These are phyloP conservation scores for Thelephora aurantiotincta DNA, from an alignment of 768 basidiomycete genomes.

Conservation along the genomic window DNA sequence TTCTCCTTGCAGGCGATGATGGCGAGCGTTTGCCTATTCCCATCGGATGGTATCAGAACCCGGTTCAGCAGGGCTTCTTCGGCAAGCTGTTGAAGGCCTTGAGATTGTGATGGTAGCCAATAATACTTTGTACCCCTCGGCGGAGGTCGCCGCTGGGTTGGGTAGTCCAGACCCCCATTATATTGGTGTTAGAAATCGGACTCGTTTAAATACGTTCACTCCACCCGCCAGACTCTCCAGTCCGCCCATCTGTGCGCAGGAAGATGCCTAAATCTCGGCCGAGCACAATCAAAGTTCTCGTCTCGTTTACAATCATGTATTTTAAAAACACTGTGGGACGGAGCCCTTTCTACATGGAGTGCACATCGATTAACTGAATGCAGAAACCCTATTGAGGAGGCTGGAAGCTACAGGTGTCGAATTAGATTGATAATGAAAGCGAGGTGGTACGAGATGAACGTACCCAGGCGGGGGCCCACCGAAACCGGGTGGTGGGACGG, in stretches of 20 bases:
- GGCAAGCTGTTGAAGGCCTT: neutral
- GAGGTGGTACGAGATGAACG: slow-evolving; percentile 10
- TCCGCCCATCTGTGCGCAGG: too few relatives aligned
- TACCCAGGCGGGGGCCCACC: slow-evolving; percentile 78
- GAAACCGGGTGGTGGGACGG: slow-evolving; percentile 54
- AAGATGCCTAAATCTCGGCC: too few relatives aligned
- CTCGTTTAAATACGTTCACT: too few relatives aligned
- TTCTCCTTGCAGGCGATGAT: neutral
- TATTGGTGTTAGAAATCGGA: too few relatives aligned
- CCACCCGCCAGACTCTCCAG: too few relatives aligned
- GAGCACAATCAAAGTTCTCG: too few relatives aligned
- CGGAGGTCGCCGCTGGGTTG: too few relatives aligned
- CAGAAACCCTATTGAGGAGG: slow-evolving; percentile 25
- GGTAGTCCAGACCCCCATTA: too few relatives aligned
- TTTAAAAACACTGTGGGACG: too few relatives aligned
- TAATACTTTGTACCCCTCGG: too few relatives aligned
- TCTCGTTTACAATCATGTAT: too few relatives aligned
- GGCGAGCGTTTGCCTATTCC: slow-evolving; percentile 1
- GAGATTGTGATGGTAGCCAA: too few relatives aligned
- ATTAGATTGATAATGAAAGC: neutral
- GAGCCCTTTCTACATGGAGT: neutral
- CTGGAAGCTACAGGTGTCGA: slow-evolving; percentile 25
- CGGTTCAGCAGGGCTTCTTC: neutral
- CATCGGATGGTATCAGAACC: neutral
- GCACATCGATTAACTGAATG: neutral